phyloP scores from a whole-genome alignment of 495 filamentous ascomycete species.

The Neurospora intermedia region DNA sequence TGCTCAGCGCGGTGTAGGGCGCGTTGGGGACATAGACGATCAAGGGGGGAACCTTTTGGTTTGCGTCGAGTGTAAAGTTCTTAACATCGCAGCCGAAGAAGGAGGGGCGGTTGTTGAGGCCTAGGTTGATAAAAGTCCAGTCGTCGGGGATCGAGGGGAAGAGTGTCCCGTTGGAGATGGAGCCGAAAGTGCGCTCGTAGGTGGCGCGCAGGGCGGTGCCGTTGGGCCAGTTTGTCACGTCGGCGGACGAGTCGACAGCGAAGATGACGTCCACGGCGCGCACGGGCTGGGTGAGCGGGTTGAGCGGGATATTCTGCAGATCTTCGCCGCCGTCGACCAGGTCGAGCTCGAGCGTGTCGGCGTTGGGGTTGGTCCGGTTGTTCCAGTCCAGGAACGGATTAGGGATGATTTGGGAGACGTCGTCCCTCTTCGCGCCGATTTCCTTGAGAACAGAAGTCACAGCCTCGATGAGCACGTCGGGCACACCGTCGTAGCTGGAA shows the following conservation, averaged over 20 bases:
- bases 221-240: conserved; percentile 77
- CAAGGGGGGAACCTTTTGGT: conserved; percentile 44
- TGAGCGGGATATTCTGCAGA: conserved; percentile 75
- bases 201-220: conserved; percentile 74
- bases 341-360: conserved; percentile 46
- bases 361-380: conserved; percentile 48
- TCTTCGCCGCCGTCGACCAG: conserved; percentile 86
- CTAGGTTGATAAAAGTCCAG: conserved; percentile 79
- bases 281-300: conserved; percentile 71
- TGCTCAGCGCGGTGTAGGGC: conserved; percentile 63
- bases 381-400: conserved; percentile 80
- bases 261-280: conserved; percentile 86
- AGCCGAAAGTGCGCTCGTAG: conserved; percentile 59
- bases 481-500: conserved; percentile 36
- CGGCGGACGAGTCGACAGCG: conserved; percentile 77
- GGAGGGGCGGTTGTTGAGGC: conserved; percentile 73
- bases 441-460: conserved; percentile 42
- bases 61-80: conserved; percentile 45
- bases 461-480: conserved; percentile 39
- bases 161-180: conserved; percentile 65
- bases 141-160: conserved; percentile 77
- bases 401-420: conserved; percentile 71
- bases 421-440: conserved; percentile 49
- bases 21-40: conserved; percentile 86
- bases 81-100: conserved; percentile 83